Base-by-base conservation (phyloP, 2,329 filamentous ascomycete genomes). In the Alternaria brassicicola region DNA sequence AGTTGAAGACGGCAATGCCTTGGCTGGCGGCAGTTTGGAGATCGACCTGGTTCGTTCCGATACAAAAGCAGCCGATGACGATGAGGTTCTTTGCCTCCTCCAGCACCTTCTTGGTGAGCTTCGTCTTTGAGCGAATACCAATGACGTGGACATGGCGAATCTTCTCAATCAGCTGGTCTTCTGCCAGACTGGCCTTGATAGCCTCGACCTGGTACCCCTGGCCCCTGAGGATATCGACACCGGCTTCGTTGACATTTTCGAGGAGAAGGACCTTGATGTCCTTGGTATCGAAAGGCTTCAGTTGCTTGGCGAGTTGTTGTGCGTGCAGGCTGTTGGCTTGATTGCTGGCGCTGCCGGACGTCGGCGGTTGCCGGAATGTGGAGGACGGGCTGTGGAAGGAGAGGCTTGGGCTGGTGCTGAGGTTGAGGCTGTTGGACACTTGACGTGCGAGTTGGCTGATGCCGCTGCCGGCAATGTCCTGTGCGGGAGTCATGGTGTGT, bases 1-100 rank as follows among this genome's bases (percentile, higher is more conserved):
- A 98, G 82, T 99, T 99, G 87, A 99, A 99, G 64, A 99, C 95
- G 33, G 93, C 93, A 76, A 98, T 97, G 66, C 95, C 93, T 74
- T 91, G 87, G 67, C 85, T 84, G 46, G 92, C 92, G 28, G 93
- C 92, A 74, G 88, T 94, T 61, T 92, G 86, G 59, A 96, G 87
- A 76, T 96, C 89, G 65, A 97, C 93, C 78, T 96, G 93, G 81
- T 96, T 98, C 56, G 95, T 99, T 66, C 95, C 95, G 71, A 99
- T 99, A 79, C 95, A 99, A 85, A 99, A 99, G 82, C 95, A 99
- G 61, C 95, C 95, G 69, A 98, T 88, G 62, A 97, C 95, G 58
- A 98, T 90, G 52, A 99, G 85, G 77, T 97, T 96, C 82, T 93
- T 96, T 54, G 95, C 95, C 77, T 96, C 89, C 55, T 87, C 85